Conservation (phyloP, 2,329 filamentous ascomycete genomes). For the Colletotrichum sp. region DNA sequence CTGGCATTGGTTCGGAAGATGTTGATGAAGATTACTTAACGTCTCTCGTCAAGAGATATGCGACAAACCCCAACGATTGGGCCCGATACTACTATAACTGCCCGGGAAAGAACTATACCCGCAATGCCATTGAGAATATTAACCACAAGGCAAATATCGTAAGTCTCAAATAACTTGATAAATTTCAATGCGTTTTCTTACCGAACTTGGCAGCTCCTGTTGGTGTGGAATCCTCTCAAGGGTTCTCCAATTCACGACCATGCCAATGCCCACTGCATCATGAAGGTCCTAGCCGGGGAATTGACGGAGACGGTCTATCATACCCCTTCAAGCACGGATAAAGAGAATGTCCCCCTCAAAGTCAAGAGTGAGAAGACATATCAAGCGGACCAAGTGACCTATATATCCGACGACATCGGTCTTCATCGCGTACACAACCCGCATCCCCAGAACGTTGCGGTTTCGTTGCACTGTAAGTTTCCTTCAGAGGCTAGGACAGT, state of each 20-base stretch:
- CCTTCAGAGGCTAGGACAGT: fast-evolving
- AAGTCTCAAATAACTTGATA: fast-evolving
- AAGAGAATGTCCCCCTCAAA: not conserved
- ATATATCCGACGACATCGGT: not conserved
- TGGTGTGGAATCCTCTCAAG: not conserved
- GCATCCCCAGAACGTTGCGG: not conserved
- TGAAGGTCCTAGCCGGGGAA: not conserved
- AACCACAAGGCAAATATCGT: not conserved
- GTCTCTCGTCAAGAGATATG: not conserved
- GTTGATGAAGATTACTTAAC: not conserved
- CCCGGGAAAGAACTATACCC: not conserved
- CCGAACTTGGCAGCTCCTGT: not conserved
- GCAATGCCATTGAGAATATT: not conserved
- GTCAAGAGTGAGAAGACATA: not conserved
- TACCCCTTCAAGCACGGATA: not conserved
- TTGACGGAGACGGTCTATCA: not conserved
- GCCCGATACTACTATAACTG: not conserved
- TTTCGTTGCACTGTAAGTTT: not conserved
- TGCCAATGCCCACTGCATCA: not conserved
- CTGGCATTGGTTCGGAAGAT: not conserved
- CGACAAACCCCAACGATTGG: not conserved
- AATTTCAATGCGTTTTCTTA: not conserved
- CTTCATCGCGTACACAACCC: not conserved
- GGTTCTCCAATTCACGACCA: not conserved
- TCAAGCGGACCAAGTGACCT: not conserved